Conservation (phyloP, 352 stramenopile genomes). For the Peronospora destructor region DNA sequence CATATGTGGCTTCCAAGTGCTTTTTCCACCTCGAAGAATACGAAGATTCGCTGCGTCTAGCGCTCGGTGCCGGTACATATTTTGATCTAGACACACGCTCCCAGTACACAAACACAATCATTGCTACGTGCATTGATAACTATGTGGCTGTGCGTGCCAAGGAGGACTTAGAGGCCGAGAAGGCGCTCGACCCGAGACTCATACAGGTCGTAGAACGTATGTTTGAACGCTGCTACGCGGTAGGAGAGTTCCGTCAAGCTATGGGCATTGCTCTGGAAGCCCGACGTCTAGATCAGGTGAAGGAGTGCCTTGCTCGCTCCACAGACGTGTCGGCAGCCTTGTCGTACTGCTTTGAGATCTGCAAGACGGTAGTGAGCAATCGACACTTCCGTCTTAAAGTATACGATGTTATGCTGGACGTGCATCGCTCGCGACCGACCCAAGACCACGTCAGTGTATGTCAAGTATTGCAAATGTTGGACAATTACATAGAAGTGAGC, state of each 20-base stretch:
- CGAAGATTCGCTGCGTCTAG: slow-evolving; percentile 89
- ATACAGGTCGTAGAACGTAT: slow-evolving; percentile 94
- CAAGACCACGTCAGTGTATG: slow-evolving; percentile 72
- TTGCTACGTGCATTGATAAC: slow-evolving; percentile 95
- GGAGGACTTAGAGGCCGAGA: slow-evolving; percentile 64
- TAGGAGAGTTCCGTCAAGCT: slow-evolving; percentile 92
- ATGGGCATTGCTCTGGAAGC: slow-evolving; percentile 96
- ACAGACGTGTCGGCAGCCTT: slow-evolving; percentile 71
- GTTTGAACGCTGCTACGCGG: slow-evolving; percentile 94
- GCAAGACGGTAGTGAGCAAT: slow-evolving; percentile 88
- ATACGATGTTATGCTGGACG: slow-evolving; percentile 86
- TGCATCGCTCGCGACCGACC: slow-evolving; percentile 57
- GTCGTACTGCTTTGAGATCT: slow-evolving; percentile 91
- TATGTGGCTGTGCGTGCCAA: slow-evolving; percentile 90
- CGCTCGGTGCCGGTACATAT: slow-evolving; percentile 91
- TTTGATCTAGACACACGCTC: slow-evolving; percentile 91
- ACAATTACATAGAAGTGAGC: slow-evolving; percentile 76
- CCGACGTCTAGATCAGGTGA: slow-evolving; percentile 88
- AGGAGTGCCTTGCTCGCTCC: slow-evolving; percentile 85
- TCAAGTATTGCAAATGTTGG: slow-evolving; percentile 87
- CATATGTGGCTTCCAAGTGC: slow-evolving; percentile 89
- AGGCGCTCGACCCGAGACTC: slow-evolving; percentile 86
- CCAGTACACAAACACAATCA: slow-evolving; percentile 97
- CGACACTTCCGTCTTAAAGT: slow-evolving; percentile 94
- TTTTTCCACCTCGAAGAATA: slow-evolving; percentile 99